Base-by-base conservation (phyloP, 176 grass and related monocot species). In the Avena sativa region DNA sequence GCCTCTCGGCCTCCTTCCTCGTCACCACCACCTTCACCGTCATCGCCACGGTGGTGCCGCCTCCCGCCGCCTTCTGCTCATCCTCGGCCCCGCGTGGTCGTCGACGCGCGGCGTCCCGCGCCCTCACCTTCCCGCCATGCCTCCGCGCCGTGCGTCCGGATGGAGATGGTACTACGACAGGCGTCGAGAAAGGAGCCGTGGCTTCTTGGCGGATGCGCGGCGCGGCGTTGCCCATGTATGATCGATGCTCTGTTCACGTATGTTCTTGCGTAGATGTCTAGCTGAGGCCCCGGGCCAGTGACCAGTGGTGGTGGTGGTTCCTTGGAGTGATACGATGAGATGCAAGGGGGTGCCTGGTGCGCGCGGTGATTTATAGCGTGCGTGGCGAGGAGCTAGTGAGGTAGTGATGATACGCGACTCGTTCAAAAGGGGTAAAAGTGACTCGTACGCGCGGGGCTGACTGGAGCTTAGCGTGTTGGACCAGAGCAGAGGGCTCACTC, bases 11-110 rank as follows among this genome's bases (percentile, higher is more conserved):
- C 32, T 94, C 89, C 71, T 75, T 83, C 78, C 88, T 91, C 65
- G 13, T 85, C 85, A 94, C 32, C 85, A 94, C 73, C 30, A 89
- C 71, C 92, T 87, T 91, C 81, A 94, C 81, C 53, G 81, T 89
- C 26, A 74, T 85, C 26, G 69, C 16, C 0, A 49, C 76, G 50
- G 9, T 0, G 50, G 9, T 1, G 30, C 43, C 38, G 32, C 50
- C 61, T 26, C 43, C 26, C 4, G 0, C 28, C 40, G n/a, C 34
- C 70, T 0, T 47, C 61, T 0, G 12, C 28, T n/a, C 36, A 12
- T 4, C 21, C 52, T 16, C 11, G 21, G 0, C 20, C 43, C 1
- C 52, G 52, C 28, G 71, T 7, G 4, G 53, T 56, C 48, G 53
- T 56, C 48, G 77, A 4, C 20, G 4, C n/a, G 0, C 12, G 23